Evolutionary conservation across 2,329 filamentous ascomycete species (phyloP).

Genomic region (Tolypocladium nubicola): DNA sequence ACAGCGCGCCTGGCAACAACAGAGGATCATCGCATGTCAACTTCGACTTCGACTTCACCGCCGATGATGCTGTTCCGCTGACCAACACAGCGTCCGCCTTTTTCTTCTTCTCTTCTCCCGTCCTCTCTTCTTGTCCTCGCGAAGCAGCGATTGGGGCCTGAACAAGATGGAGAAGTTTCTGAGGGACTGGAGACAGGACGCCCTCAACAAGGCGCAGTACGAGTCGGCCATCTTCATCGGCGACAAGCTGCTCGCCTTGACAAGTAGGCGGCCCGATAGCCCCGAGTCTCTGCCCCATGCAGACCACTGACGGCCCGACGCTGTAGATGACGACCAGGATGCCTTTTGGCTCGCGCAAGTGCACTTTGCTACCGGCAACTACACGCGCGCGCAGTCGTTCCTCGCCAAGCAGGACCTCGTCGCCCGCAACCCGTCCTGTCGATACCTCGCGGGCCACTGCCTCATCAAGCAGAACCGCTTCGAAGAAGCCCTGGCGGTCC

Average conservation of each 20-base stretch:
- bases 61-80: neutral
- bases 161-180: slow-evolving; percentile 81
- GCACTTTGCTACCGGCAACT: slow-evolving; percentile 92
- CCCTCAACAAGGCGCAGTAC: slow-evolving; percentile 90
- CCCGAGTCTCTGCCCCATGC: neutral
- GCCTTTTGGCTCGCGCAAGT: slow-evolving; percentile 98
- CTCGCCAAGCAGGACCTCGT: slow-evolving; percentile 77
- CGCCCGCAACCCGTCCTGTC: slow-evolving; percentile 71
- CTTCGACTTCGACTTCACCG: neutral
- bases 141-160: neutral
- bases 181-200: slow-evolving; percentile 89
- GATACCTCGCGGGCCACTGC: slow-evolving; percentile 89
- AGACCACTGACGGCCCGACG: neutral
- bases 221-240: slow-evolving; percentile 95
- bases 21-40: neutral
- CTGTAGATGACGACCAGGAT: slow-evolving; percentile 77
- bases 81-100: neutral
- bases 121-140: neutral
- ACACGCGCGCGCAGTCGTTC: slow-evolving; percentile 80
- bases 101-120: no score
- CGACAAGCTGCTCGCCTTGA: slow-evolving; percentile 91
- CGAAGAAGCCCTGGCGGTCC: slow-evolving; percentile 74
- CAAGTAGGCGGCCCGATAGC: slow-evolving; percentile 49
- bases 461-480: slow-evolving; percentile 85
- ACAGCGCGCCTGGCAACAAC: neutral